These are phyloP conservation scores for Leccinum disarticulatum DNA, from an alignment of 768 basidiomycete species.

Conservation along the genomic window DNA sequence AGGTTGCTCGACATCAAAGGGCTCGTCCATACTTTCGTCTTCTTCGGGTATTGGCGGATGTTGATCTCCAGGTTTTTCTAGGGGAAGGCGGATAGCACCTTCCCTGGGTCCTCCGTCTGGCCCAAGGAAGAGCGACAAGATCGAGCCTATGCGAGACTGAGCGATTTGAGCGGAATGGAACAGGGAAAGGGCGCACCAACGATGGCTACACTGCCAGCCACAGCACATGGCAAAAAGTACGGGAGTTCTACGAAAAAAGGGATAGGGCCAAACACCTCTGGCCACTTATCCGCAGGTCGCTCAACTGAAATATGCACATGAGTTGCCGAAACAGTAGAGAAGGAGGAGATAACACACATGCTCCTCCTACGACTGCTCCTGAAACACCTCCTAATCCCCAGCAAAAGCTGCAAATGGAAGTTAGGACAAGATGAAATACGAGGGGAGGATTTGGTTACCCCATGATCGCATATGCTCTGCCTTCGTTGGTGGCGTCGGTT, in stretches of 20 bases:
- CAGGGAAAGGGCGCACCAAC: conserved; percentile 43
- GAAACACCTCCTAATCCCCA: conserved; percentile 97
- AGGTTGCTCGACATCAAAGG: conserved; percentile 41
- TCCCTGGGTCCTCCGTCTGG: conserved; percentile 88
- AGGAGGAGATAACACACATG: conserved; percentile 51
- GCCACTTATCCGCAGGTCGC: conserved; percentile 86
- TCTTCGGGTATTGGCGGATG: conserved; percentile 68
- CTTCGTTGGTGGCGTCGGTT: conserved; percentile 91
- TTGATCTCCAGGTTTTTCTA: conserved; percentile 60
- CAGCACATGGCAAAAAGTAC: conserved; percentile 83
- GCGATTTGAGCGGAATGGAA: neutral
- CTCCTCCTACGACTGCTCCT: conserved; percentile 82
- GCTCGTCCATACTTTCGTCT: conserved; percentile 49
- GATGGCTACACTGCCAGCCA: conserved; percentile 77
- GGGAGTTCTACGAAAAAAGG: conserved; percentile 78
- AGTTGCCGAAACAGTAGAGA: neutral
- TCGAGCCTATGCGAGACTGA: conserved; percentile 54
- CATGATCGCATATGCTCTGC: conserved; percentile 90
- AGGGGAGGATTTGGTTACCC: conserved; percentile 45
- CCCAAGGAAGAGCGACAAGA: conserved; percentile 86
- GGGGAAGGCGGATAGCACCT: conserved; percentile 78
- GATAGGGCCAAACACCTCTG: conserved; percentile 62
- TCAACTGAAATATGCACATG: conserved; percentile 54
- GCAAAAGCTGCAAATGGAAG: conserved; percentile 58
- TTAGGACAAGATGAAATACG: conserved; percentile 5